Conservation (phyloP, 805 yeast species). For the Cyberlindnera xylosilytica region DNA sequence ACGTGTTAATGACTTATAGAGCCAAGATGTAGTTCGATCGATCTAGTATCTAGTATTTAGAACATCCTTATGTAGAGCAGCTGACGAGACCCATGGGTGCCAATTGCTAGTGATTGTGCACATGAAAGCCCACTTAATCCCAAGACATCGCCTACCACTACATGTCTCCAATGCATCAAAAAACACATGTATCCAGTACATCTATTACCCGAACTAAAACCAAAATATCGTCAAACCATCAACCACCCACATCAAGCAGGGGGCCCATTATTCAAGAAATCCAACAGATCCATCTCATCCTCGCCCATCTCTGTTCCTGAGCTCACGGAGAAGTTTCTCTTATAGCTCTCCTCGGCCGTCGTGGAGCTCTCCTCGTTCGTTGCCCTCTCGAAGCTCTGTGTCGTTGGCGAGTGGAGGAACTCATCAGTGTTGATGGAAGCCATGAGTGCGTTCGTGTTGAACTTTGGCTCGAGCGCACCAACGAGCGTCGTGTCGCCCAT, state of each 20-base stretch:
- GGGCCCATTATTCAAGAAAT: slow-evolving; percentile 43
- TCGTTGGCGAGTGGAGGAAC: slow-evolving; percentile 12
- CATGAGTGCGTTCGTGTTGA: slow-evolving; percentile 12
- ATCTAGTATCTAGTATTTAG: no score
- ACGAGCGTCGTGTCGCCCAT: slow-evolving; percentile 1
- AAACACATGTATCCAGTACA: no score
- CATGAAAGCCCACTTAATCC: no score
- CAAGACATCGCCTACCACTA: no score
- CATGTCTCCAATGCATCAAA: no score
- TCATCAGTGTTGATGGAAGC: slow-evolving; percentile 18
- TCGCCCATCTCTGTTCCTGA: slow-evolving; percentile 9
- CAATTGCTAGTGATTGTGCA: no score
- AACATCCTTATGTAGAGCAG: no score
- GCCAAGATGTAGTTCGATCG: no score
- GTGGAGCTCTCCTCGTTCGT: neutral
- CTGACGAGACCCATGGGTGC: no score
- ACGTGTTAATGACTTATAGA: neutral
- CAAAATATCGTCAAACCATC: no score
- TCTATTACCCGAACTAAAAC: no score
- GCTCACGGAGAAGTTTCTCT: slow-evolving; percentile 7
- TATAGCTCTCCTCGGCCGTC: neutral
- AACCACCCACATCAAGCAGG: no score
- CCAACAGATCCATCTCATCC: slow-evolving; percentile 43
- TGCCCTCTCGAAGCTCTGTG: slow-evolving; percentile 2
- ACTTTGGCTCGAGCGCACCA: slow-evolving; percentile 3